Percentiles rank a stretch among this genome's conserved stretches.
Conservation (phyloP, 352 stramenopile species). For the Phytophthora nicotianae region DNA sequence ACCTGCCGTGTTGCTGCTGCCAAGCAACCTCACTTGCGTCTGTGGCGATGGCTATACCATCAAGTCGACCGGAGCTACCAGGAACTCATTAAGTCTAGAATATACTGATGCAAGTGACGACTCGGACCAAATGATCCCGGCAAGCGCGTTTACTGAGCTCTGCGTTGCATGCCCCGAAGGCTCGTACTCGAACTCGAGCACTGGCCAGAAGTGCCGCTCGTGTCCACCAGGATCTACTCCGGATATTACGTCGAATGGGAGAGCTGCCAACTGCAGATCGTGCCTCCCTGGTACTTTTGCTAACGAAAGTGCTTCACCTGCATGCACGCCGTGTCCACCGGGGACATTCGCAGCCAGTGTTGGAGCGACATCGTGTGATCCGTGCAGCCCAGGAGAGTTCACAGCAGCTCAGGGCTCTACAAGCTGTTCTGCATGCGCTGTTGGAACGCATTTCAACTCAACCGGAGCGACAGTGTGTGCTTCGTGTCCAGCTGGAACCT, state of each 20-base stretch:
- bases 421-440: conserved; percentile 34
- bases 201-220: conserved; percentile 40
- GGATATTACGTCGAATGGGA: neutral
- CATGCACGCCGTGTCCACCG: conserved; percentile 40
- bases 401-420: conserved; percentile 22
- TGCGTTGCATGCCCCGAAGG: conserved; percentile 46
- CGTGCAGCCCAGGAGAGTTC: conserved; percentile 53
- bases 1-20: conserved; percentile 18
- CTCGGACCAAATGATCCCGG: conserved; percentile 6
- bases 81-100: neutral
- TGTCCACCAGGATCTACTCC: conserved; percentile 41
- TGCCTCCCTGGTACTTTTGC: conserved; percentile 58
- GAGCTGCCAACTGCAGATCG: conserved; percentile 25
- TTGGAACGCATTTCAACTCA: conserved; percentile 36
- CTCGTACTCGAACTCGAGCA: conserved; percentile 55
- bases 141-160: conserved; percentile 14
- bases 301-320: conserved; percentile 31
- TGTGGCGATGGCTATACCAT: conserved; percentile 37
- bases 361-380: conserved; percentile 40
- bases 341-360: conserved; percentile 39
- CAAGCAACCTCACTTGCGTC: conserved; percentile 36
- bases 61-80: neutral
- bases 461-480: conserved; percentile 17
- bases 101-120: conserved; percentile 1
- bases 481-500: conserved; percentile 40